Conservation (phyloP, 495 filamentous ascomycete species). For the Penicillium lividum region DNA sequence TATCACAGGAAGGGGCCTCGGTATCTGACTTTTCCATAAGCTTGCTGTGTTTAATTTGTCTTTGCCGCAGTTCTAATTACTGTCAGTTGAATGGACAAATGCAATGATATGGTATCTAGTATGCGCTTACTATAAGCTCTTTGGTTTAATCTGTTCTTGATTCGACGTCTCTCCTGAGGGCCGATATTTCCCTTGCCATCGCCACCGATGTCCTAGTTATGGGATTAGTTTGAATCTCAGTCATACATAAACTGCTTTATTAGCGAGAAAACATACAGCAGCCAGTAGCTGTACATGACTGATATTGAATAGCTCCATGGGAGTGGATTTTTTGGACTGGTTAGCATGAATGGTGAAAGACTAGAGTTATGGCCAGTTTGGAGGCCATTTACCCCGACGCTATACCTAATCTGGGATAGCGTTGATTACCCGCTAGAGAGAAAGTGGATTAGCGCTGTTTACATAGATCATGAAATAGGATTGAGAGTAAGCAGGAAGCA, state of each 20-base stretch:
- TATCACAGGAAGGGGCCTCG: neutral
- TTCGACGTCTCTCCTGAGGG: neutral
- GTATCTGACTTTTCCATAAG: neutral
- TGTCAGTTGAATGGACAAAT: neutral
- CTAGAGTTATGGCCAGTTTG: neutral
- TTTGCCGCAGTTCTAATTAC: neutral
- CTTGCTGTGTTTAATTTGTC: neutral
- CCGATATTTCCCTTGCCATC: neutral
- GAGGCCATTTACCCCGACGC: neutral
- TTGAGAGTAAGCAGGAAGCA: neutral
- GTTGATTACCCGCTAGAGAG: constrained; percentile 4
- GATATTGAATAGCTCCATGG: too few species aligned
- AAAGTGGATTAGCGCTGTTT: neutral
- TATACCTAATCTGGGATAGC: neutral
- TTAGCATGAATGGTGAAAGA: too few species aligned
- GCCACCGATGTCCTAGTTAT: neutral
- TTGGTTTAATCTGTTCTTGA: neutral
- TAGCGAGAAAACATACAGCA: too few species aligned
- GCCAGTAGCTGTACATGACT: too few species aligned
- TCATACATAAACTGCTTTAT: too few species aligned
- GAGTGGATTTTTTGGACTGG: too few species aligned
- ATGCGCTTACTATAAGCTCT: constrained; percentile 1
- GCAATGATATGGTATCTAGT: neutral
- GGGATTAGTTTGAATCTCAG: too few species aligned
- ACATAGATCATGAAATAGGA: neutral